Evolutionary conservation across 306 rosid genomes (phyloP), one percentile per base, ranked within the genome.

Genomic region (Vigna radiata): DNA sequence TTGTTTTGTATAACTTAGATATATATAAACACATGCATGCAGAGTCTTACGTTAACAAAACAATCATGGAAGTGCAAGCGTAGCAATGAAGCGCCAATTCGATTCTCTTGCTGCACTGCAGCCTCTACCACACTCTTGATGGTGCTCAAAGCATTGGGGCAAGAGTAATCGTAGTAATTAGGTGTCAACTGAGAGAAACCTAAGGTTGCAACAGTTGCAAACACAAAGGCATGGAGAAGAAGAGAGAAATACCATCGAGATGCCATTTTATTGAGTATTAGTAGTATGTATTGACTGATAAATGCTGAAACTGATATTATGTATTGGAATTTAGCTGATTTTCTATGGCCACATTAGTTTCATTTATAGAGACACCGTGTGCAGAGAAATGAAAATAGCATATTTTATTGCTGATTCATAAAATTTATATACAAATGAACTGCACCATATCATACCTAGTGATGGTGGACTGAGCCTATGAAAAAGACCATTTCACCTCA

Each of bases 61-160:
- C 89, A 86, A 43, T 86, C 89, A 61, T 86, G 89, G 71, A 86
- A 86, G 64, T 83, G 85, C 69, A 86, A 18, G 11, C 87, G 87
- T 2, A 86, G 77, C 44, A 86, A 17, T 3, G 89, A 86, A 43
- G 83, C 89, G 2, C 82, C 89, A 79, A 86, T 80, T 19, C 89
- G 87, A 0, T 27, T 27, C 70, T 86, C 89, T 56, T 41, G 70
- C 21, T 33, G n/a, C 2, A 86, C 81, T 0, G 82, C 87, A 16
- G 43, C 75, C 49, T 56, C n/a, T 14, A 86, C 87, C 0, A 73
- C 81, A 7, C 61, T n/a, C 63, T 43, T 17, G 44, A 86, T 83
- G 29, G 85, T 81, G 5, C 37, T 73, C 66, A 80, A 60, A 73
- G 81, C 87, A 1, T 55, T 13, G 17, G 89, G 87, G 33, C 89